phyloP scores from a whole-genome alignment of 495 filamentous ascomycete species.

The Aspergillus incahuasiensis region DNA sequence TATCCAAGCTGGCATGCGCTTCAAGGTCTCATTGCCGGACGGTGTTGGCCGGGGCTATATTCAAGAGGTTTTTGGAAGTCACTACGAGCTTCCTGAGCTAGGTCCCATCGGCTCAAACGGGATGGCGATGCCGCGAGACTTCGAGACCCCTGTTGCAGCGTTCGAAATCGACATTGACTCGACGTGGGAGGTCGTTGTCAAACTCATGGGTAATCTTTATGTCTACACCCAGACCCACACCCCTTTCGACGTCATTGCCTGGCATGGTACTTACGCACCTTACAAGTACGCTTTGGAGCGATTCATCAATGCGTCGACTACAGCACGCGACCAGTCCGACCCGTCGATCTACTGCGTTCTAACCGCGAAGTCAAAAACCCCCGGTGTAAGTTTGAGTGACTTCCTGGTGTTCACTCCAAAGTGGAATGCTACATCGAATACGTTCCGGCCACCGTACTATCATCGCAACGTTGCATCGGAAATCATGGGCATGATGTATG shows the following conservation, averaged over 20 bases:
- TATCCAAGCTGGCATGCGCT: slow-evolving; percentile 43
- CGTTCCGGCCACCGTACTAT: too few species aligned
- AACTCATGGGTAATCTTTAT: slow-evolving; percentile 46
- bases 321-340: not conserved
- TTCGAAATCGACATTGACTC: slow-evolving; percentile 35
- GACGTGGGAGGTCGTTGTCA: slow-evolving; percentile 45
- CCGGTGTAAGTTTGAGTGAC: not conserved
- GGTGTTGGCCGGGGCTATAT: slow-evolving; percentile 46
- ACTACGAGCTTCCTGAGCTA: slow-evolving; percentile 46
- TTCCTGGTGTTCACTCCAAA: not conserved
- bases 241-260: slow-evolving; percentile 50
- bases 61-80: slow-evolving; percentile 43
- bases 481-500: too few species aligned
- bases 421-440: not conserved
- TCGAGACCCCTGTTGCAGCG: slow-evolving; percentile 38
- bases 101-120: slow-evolving; percentile 47
- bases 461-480: too few species aligned
- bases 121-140: slow-evolving; percentile 46
- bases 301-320: not conserved
- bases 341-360: slow-evolving; percentile 1
- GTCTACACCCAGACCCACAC: slow-evolving; percentile 43
- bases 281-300: not conserved
- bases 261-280: slow-evolving; percentile 45
- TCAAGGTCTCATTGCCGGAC: slow-evolving; percentile 42
- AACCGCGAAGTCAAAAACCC: not conserved